Percentiles rank a stretch among this genome's conserved stretches.
Conservation (phyloP, 441 rosid species). For the Eutrema salsugineum region DNA sequence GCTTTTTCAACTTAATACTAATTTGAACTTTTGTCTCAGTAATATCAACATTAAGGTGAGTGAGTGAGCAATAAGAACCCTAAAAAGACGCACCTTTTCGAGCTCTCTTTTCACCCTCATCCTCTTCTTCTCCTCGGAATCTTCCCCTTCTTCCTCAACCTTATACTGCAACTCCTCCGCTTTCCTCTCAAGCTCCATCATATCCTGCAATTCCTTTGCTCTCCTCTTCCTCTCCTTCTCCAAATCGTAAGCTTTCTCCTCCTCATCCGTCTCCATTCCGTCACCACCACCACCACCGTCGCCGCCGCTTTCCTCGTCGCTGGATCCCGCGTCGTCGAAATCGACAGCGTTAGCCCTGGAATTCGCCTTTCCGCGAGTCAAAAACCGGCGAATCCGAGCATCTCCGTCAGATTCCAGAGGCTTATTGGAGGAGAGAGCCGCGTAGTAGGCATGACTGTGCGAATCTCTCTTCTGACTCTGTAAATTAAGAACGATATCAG, state of each 20-base stretch:
- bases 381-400: constrained; percentile 30
- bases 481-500: constrained; percentile 49
- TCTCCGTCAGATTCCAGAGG: constrained; percentile 51
- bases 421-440: constrained; percentile 37
- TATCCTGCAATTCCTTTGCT: constrained; percentile 67
- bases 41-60: background rate
- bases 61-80: background rate
- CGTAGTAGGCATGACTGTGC: constrained; percentile 30
- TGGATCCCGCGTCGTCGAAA: constrained; percentile 48
- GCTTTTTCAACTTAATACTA: background rate
- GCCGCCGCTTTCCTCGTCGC: constrained; percentile 63
- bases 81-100: constrained; percentile 51
- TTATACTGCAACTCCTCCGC: constrained; percentile 78
- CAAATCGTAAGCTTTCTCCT: constrained; percentile 42
- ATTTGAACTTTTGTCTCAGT: background rate
- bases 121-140: constrained; percentile 83
- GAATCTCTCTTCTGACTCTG: constrained; percentile 59
- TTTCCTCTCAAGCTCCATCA: constrained; percentile 75
- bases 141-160: constrained; percentile 54
- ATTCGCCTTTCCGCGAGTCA: constrained; percentile 41
- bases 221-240: constrained; percentile 74
- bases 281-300: constrained; percentile 47
- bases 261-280: constrained; percentile 43
- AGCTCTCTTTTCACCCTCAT: constrained; percentile 84
- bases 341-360: constrained; percentile 51